Base-by-base conservation (phyloP, 225 moss, liverwort and hornwort species). In the Physcomitrellopsis africana region DNA sequence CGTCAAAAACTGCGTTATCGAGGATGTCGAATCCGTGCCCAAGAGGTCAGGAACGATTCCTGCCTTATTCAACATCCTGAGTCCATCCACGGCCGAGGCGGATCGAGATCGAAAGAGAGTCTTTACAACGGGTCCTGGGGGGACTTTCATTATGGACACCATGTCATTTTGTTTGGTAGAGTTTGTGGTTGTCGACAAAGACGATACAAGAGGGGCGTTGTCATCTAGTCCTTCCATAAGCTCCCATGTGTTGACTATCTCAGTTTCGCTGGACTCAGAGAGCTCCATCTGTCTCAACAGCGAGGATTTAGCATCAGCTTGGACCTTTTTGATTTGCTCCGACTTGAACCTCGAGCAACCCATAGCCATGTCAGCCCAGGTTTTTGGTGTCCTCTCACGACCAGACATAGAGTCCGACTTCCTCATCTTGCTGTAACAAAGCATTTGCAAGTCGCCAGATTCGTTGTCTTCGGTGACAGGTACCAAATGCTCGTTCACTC, bases 361-460 rank as follows among this genome's bases (percentile, higher is more conserved):
- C 87, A 87, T 87, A 16, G 87, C 87, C 87, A 89, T 89, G 52
- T 89, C 89, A 15, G 89, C 76, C 89, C 89, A 89, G 11, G 79
- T 86, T 71, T 89, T 89, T 12, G 83, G 79, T 1, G 81, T 53
- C 44, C 15, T 61, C n/a, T 85, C 75, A 37, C 32, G 32, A 0
- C 64, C 49, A 2, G 83, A 81, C 81, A 86, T 67, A 29, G 86
- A 80, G 20, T 86, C 88, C 12, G 76, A 79, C 47, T 86, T 85
- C 54, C 70, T 75, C 63, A 86, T 42, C 78, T 83, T 89, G 37
- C 60, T 42, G 44, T 63, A 57, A 15, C 54, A 1, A 37, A 37
- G 46, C 8, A 65, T 78, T 16, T 18, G 32, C 4, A 37, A 42
- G 32, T n/a, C 53, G 32, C 32, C 32, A 37, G 65, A n/a, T 0